Base-by-base conservation (phyloP, 2,329 filamentous ascomycete genomes). In the Stagonosporopsis cucurbitacearum region DNA sequence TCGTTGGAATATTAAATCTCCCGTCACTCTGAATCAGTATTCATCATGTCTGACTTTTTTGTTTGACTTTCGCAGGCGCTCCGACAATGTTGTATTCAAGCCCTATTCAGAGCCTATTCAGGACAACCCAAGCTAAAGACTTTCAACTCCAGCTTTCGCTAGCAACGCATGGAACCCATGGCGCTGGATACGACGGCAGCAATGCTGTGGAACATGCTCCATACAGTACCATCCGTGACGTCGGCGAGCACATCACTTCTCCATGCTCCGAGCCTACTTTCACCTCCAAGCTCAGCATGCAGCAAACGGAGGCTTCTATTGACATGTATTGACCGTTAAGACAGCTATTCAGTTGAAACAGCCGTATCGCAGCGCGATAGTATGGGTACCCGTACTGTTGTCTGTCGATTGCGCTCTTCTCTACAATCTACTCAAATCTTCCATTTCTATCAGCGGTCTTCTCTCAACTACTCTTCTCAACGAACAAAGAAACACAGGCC, bases 281-380 rank as follows among this genome's bases (percentile, higher is more conserved):
- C 59, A 65, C 60, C 54, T 57, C 30, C 26, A 39, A 45, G 53
- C 43, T 43, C 52, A 47, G 42, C 37, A 23, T 26, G 54, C 35
- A 46, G 57, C 53, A 54, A 58, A 50, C 52, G 51, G 46, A 23
- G 53, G 52, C 32, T 33, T 45, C 62, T 69, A 68, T 67, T 69
- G 60, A 69, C 26, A 32, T 25, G 15, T 69, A 67, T 68, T 67
- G 64, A 67, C 15, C 11, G 35, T 25, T 63, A 56, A 62, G 57
- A 64, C 59, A 63, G 19, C 40, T 59, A 59, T 61, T 63, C 49
- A 59, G 32, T 36, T 36, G 32, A 15, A 23, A 4, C 3, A 7
- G n/a, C 2, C 6, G 47, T 30, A 32, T 33, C n/a, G 33, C 6
- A 25, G 15, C 23, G 32, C 4, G 9, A 11, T n/a, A 12, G 23